Percentiles rank a stretch among this genome's conserved stretches.
Evolutionary conservation across 1,139 yeast genomes (phyloP).

Genomic region (Sugiyamaella pinicola): DNA sequence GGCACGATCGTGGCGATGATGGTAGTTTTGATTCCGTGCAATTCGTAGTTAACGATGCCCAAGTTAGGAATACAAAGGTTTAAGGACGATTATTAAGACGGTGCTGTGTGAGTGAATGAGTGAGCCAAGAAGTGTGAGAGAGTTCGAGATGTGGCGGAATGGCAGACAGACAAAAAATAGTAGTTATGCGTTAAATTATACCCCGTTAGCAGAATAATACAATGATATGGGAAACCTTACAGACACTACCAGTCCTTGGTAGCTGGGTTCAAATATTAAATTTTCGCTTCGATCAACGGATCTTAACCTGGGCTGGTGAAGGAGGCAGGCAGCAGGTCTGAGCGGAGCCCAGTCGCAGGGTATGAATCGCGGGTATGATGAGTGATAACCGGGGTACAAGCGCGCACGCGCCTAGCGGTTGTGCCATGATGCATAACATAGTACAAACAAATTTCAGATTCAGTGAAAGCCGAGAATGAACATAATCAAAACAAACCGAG

Average conservation of each 20-base stretch:
- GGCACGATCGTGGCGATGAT: no score
- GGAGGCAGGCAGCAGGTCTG: not conserved
- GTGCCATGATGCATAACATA: not conserved
- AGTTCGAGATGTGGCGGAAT: constrained; percentile 1
- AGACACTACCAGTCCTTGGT: no score
- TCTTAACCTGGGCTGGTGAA: no score
- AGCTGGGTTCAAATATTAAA: no score
- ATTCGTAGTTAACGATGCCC: no score
- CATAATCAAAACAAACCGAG: not conserved
- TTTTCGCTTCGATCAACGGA: no score
- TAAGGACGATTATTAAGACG: no score
- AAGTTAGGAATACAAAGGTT: no score
- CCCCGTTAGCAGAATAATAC: not conserved
- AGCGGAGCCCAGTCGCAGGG: not conserved
- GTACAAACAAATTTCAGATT: not conserved
- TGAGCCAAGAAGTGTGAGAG: no score
- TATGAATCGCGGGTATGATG: not conserved
- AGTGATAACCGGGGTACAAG: not conserved
- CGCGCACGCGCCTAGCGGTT: not conserved
- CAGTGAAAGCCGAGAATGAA: not conserved
- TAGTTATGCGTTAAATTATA: not conserved
- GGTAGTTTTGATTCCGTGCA: no score
- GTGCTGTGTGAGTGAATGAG: no score
- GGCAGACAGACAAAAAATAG: not conserved
- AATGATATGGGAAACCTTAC: no score